Evolutionary conservation across 1,139 yeast species (phyloP), one percentile per base, ranked within the genome.

Genomic region (Kluyveromyces sp.): DNA sequence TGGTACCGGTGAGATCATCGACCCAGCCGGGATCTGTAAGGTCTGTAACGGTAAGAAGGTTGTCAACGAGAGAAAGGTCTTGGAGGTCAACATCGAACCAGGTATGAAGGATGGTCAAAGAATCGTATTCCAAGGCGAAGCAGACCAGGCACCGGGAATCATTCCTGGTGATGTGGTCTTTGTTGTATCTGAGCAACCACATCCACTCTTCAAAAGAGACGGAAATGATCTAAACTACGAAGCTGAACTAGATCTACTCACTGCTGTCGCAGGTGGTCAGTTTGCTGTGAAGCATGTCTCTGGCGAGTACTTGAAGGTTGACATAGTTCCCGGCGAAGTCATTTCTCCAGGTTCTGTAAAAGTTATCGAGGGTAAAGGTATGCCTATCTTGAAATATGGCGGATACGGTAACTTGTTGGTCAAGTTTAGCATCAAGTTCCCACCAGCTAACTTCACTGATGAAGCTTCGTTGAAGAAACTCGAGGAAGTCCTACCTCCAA

Each of bases 51-150:
- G 97, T 71, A 84, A 86, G 72, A 92, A 89, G 75, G 82, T 89
- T 43, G 71, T 73, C 52, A 75, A 77, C 53, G 97, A 92, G 72
- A 82, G 95, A 72, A 92, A 92, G 75, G 83, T 92, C 51, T 73
- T 92, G 62, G 94, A 89, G 69, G 97, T 92, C 48, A 87, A 89
- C 68, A 78, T 92, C 61, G 96, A 88, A 65, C 94, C 94, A 59
- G 99, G 99, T 72, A 92, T 92, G 97, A 82, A 75, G 62, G 85
- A 88, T 61, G 96, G 96, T 47, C 96, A 89, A 71, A 81, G 81
- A 68, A 77, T 94, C 58, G 87, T 81, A 4, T 92, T 89, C 73
- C 75, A 80, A 57, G 97, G 96, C 54, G 96, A 89, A 72, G 97
- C 97, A 61, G 98, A 94, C 68, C 96, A 92, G 68, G 94, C 86